Conservation (phyloP, 129 eudicot genomes). For the Escallonia herrerae region DNA sequence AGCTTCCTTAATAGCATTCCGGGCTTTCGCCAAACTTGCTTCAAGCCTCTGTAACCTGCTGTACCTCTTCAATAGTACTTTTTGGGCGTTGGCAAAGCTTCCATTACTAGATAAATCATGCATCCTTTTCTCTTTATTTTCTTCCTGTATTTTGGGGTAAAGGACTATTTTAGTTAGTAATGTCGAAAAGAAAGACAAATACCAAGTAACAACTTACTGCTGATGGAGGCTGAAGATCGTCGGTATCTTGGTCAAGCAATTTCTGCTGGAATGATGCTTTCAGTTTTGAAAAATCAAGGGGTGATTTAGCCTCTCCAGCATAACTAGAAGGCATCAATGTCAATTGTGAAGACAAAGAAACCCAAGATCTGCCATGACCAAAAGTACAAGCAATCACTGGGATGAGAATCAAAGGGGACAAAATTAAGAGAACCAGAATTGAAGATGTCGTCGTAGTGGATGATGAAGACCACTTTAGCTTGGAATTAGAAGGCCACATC, state of each 20-base stretch:
- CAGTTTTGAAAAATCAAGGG: background rate
- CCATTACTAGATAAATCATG: background rate
- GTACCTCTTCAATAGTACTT: conserved; percentile 9
- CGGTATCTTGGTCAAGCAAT: background rate
- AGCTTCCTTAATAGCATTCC: conserved; percentile 34
- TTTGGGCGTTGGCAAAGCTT: background rate
- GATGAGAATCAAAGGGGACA: conserved; percentile 23
- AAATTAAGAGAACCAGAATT: conserved; percentile 13
- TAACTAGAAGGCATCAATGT: background rate
- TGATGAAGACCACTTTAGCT: conserved; percentile 11
- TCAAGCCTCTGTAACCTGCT: conserved; percentile 33
- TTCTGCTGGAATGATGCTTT: conserved; percentile 3
- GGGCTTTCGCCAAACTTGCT: conserved; percentile 29
- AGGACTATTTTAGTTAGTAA: background rate
- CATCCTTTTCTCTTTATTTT: background rate
- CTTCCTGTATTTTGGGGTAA: conserved; percentile 4
- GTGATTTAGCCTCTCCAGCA: background rate
- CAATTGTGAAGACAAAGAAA: conserved; percentile 8
- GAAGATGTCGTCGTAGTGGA: conserved; percentile 1
- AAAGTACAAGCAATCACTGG: conserved; percentile 20
- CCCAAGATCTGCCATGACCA: conserved; percentile 16
- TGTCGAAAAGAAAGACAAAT: background rate
- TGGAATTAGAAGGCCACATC: conserved; percentile 16
- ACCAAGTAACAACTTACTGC: background rate
- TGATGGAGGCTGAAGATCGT: background rate